Evolutionary conservation across 2,329 filamentous ascomycete genomes (phyloP), one percentile per base, ranked within the genome.

Genomic region (Botrytis fabae): DNA sequence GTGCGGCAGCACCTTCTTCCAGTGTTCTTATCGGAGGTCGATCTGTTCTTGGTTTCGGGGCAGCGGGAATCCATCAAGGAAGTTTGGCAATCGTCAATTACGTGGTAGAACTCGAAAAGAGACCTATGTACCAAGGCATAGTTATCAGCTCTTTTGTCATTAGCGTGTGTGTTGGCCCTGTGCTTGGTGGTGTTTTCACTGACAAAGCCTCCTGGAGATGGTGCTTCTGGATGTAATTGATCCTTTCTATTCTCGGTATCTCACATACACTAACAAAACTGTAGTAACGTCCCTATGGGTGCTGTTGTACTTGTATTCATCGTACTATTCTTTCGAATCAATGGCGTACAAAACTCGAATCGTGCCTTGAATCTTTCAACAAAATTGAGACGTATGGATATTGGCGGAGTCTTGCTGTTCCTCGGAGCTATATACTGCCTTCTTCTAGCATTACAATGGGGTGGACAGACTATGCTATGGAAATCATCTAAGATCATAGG

Each of bases 151-250:
- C 68, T 10, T 74, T 74, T 61, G 71, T 44, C 6, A 25, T 74
- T 4, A 46, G 35, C 18, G 44, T 61, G 22, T 69, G 71, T 62
- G 72, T 76, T 79, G 89, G 89, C 0, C 89, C 89, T 0, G 83
- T 90, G 22, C 82, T 91, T 88, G 86, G 89, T 69, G 89, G 89
- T 60, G 83, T 85, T 2, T 88, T 91, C 74, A 89, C 89, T 0
- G 83, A 90, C 65, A 85, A 84, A 73, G 81, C 82, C 0, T 78
- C 80, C 2, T 76, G 84, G 60, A 75, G 80, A 8, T 83, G 83
- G 75, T 79, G 78, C 69, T 78, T 78, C 66, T 79, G 78, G 77
- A 82, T 83, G 77, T 79, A 76, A 74, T 76, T 62, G n/a, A 77
- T 74, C 75, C 76, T 74, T 1, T 60, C 14, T n/a, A 28, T 40